phyloP scores from a whole-genome alignment of 1,284 basidiomycete species.

The Ganoderma boninense region DNA sequence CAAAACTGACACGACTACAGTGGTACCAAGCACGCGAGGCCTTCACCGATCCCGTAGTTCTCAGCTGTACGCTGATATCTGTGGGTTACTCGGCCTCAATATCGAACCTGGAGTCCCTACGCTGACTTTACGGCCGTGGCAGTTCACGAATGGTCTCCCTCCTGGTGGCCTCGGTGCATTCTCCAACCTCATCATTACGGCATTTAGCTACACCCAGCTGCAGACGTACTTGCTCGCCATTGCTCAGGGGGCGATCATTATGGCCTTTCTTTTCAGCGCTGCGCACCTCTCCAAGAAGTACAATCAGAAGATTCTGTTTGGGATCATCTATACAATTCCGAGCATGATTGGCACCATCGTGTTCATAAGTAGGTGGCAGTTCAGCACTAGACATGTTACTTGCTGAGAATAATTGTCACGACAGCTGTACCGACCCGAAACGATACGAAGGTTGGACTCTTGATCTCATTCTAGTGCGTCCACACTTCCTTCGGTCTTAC shows the following conservation, averaged over 20 bases:
- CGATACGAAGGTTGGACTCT: slow-evolving; percentile 55
- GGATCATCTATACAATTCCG: slow-evolving; percentile 56
- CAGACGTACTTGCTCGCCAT: slow-evolving; percentile 61
- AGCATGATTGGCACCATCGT: slow-evolving; percentile 59
- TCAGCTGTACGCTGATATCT: slow-evolving; percentile 39
- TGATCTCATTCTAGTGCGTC: slow-evolving; percentile 58
- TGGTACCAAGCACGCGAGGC: slow-evolving; percentile 47
- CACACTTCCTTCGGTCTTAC: neutral
- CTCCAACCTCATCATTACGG: slow-evolving; percentile 58
- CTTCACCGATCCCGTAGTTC: slow-evolving; percentile 55
- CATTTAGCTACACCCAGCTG: slow-evolving; percentile 58
- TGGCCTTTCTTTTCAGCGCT: slow-evolving; percentile 55
- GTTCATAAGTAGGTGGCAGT: slow-evolving; percentile 47
- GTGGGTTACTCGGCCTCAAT: neutral
- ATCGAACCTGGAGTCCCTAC: slow-evolving; percentile 38
- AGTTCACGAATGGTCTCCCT: slow-evolving; percentile 61
- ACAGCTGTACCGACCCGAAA: slow-evolving; percentile 49
- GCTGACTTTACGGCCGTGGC: slow-evolving; percentile 22
- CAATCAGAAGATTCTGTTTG: slow-evolving; percentile 54
- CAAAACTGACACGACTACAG: slow-evolving; percentile 28
- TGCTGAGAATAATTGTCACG: slow-evolving; percentile 3
- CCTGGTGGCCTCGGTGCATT: slow-evolving; percentile 62
- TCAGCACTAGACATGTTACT: neutral
- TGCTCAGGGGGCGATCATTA: slow-evolving; percentile 58
- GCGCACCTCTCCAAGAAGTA: slow-evolving; percentile 53